Evolutionary conservation across 768 basidiomycete species (phyloP).

Genomic region (Boletus rubroflammeus): DNA sequence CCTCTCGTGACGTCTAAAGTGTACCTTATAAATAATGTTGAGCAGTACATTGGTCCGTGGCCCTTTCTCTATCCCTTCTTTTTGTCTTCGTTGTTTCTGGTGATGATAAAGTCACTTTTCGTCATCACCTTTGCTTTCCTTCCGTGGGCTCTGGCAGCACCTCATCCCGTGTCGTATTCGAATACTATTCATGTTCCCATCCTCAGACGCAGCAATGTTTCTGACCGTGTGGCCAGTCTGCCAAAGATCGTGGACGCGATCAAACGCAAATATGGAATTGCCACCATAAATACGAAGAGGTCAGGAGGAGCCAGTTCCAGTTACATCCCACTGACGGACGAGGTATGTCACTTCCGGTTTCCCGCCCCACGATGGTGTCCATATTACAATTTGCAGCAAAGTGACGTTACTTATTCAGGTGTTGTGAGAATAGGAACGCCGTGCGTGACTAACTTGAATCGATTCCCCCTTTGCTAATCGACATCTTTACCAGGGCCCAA

Average conservation of each 20-base stretch:
- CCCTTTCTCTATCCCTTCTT: background rate
- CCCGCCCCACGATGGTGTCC: background rate
- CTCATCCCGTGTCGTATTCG: conserved; percentile 7
- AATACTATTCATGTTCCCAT: conserved; percentile 47
- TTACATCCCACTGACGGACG: conserved; percentile 30
- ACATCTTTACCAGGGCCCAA: conserved; percentile 46
- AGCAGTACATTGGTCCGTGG: background rate
- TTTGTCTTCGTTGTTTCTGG: background rate
- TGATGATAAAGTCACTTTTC: conserved; percentile 21
- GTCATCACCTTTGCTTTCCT: conserved; percentile 28
- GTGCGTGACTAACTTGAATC: conserved; percentile 36
- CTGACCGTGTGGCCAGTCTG: conserved; percentile 32
- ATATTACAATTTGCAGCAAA: conserved; percentile 32
- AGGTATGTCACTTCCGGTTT: conserved; percentile 35
- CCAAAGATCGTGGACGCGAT: conserved; percentile 38
- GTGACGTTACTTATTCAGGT: conserved; percentile 55
- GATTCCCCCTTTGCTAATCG: background rate
- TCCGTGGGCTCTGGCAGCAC: conserved; percentile 20
- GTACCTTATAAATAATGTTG: background rate
- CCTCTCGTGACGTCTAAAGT: background rate
- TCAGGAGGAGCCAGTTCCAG: conserved; percentile 31
- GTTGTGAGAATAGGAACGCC: conserved; percentile 55
- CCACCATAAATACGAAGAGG: conserved; percentile 12
- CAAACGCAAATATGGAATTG: conserved; percentile 45
- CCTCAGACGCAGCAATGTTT: conserved; percentile 22